Evolutionary conservation across 2,329 filamentous ascomycete species (phyloP).

Genomic region (Colletotrichum sp.): DNA sequence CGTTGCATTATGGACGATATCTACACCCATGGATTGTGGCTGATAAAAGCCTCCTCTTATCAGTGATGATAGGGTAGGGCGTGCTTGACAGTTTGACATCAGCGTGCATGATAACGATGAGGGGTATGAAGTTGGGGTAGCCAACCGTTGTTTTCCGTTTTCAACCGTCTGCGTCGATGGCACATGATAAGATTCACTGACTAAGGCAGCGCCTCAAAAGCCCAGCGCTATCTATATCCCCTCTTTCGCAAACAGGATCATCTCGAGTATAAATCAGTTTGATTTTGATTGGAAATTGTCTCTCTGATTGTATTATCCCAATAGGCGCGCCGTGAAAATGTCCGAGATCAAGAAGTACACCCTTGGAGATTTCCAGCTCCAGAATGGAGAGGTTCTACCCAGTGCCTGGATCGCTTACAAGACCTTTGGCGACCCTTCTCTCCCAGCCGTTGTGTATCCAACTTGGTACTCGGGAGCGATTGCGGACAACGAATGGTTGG

Average conservation of each 20-base stretch:
- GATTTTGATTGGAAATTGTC: too few species aligned
- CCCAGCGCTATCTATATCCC: not conserved
- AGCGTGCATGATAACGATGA: not conserved
- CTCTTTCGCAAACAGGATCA: not conserved
- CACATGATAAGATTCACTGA: not conserved
- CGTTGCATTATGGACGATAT: not conserved
- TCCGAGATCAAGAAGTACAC: conserved; percentile 48
- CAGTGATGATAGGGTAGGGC: not conserved
- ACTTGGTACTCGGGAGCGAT: conserved; percentile 72
- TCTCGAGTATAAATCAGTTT: not conserved
- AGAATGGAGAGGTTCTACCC: conserved; percentile 65
- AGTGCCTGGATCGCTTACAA: conserved; percentile 77
- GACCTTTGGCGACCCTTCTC: conserved; percentile 67
- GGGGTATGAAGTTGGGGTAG: not conserved
- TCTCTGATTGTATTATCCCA: not conserved
- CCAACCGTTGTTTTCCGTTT: not conserved
- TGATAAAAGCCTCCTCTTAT: not conserved
- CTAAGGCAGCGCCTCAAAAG: not conserved
- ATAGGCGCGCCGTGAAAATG: not conserved
- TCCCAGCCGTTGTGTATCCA: conserved; percentile 75
- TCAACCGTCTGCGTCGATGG: not conserved
- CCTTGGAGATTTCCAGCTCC: conserved; percentile 70
- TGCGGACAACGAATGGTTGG: conserved; percentile 75
- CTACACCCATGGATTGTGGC: not conserved
- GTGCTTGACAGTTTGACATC: not conserved